Evolutionary conservation across 345 rosid species (phyloP), one percentile per base, ranked within the genome.

Genomic region (Murraya koenigii): DNA sequence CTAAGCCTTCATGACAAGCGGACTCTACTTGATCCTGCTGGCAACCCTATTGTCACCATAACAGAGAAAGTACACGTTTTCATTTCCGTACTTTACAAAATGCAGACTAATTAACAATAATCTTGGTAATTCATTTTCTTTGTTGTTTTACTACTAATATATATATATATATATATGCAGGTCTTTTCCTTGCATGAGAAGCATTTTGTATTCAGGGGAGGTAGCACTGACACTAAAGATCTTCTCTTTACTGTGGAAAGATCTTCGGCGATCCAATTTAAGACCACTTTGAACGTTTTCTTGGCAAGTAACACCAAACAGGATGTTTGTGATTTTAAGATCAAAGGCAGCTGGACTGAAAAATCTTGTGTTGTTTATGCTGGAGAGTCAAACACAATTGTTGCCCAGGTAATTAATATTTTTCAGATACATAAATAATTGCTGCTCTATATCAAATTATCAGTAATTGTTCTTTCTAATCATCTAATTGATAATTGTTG

Each of bases 141-240:
- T 41, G 49, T 8, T 41, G 49, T n/a, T 28, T 5, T 61, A 9
- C 15, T 26, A 11, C 30, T 22, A n/a, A n/a, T n/a, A n/a, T n/a
- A n/a, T n/a, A n/a, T n/a, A n/a, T 26, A 6, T 5, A 38, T 39
- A 3, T 0, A 3, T 26, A 22, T 69, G 60, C 80, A 79, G 83
- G 13, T 71, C n/a, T 8, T 75, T 32, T 58, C 79, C 4, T n/a
- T 56, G 32, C 92, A 90, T 67, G 83, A 85, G 6, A 87, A 88
- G 72, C 89, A 92, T 88, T 83, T 76, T 67, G 90, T 47, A 2
- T 88, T 80, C 68, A 75, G 88, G 41, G 94, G 92, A 67, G 82
- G 75, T 2, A 88, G 87, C 80, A 84, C 84, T 6, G 79, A 85
- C 13, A 41, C 72, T 1, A 79, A 74, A 23, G 85, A 88, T 76